These are phyloP conservation scores for Nothophaeocryptopus gaeumannii DNA, from an alignment of 2,329 filamentous ascomycete genomes.

Conservation along the genomic window DNA sequence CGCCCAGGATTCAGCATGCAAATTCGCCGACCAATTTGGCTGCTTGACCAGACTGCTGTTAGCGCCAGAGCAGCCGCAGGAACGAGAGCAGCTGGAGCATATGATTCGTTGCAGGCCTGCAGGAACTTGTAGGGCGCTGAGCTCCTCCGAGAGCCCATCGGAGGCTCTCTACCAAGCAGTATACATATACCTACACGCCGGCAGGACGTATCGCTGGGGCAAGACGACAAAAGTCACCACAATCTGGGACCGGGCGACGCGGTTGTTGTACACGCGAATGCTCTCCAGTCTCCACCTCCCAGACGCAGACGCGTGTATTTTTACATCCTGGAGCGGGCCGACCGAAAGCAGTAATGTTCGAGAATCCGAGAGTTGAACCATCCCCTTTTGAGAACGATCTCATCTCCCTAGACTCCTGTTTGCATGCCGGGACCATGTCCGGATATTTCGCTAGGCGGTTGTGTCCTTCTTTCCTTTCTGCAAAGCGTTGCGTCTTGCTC, in stretches of 20 bases:
- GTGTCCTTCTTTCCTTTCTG: slow-evolving; percentile 24
- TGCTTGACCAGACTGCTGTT: slow-evolving; percentile 5
- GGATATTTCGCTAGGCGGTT: slow-evolving; percentile 23
- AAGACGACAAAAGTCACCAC: neutral
- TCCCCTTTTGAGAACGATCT: slow-evolving; percentile 22
- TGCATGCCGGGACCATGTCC: slow-evolving; percentile 27
- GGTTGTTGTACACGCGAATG: slow-evolving; percentile 4
- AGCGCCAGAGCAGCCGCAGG: slow-evolving; percentile 14
- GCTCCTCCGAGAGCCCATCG: slow-evolving; percentile 5
- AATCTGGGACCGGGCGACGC: neutral
- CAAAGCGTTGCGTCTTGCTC: slow-evolving; percentile 27
- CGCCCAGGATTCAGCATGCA: neutral
- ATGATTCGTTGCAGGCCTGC: slow-evolving; percentile 15
- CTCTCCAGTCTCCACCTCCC: slow-evolving; percentile 4
- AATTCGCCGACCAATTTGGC: neutral
- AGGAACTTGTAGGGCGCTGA: slow-evolving; percentile 9
- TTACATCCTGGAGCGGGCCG: slow-evolving; percentile 13
- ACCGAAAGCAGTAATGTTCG: slow-evolving; percentile 16
- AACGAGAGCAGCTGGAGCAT: slow-evolving; percentile 1
- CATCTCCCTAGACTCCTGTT: slow-evolving; percentile 25
- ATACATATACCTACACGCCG: neutral
- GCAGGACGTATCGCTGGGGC: neutral
- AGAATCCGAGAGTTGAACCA: slow-evolving; percentile 16
- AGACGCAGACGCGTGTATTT: slow-evolving; percentile 5
- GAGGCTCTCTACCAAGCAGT: slow-evolving; percentile 7